Base-by-base conservation (phyloP, 352 stramenopile species). In the Globisporangium barbulae region DNA sequence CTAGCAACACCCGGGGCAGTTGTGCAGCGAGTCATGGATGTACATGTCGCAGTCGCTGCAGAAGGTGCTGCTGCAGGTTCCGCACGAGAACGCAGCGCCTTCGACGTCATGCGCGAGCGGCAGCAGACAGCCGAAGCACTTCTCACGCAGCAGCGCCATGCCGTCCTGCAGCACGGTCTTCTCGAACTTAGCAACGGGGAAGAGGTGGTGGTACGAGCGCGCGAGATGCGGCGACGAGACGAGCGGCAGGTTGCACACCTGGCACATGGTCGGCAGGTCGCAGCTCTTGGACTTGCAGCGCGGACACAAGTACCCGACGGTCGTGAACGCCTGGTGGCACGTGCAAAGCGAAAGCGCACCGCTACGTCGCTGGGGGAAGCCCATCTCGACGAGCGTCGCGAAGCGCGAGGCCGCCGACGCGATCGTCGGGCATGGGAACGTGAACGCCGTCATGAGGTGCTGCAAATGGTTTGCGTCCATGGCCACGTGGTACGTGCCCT, bases 21-120 rank as follows among this genome's bases (percentile, higher is more conserved):
- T 99, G 79, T 99, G 97, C 62, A 99, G 79, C 56, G 93, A 98
- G 72, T 99, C 96, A 75, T 99, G 97, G 67, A 99, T 91, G 79
- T 98, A 99, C 35, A 97, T 81, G 80, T 99, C 97, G 67, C 97
- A 99, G 75, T 98, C 93, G 41, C 88, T 90, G 75, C 97, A 99
- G 78, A 99, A 99, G 13, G 86, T 53, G 68, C 96, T 91, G 6
- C 78, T 54, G 68, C 97, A 99, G 54, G 89, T 79, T 0, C 86
- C 85, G 70, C 97, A 99, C 55, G 81, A 52, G 60, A 93, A 96
- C 35, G 80, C 82, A 2, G 69, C 72, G 55, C 72, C 73, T 44
- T 89, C 77, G 13, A 68, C 67, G 53, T 91, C 71, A 44, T 69
- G 58, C 49, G 70, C 63, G 35, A 89, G 57, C n/a, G 79, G 75